Conservation (phyloP, 345 rosid species). For the Eucalyptus regnans region DNA sequence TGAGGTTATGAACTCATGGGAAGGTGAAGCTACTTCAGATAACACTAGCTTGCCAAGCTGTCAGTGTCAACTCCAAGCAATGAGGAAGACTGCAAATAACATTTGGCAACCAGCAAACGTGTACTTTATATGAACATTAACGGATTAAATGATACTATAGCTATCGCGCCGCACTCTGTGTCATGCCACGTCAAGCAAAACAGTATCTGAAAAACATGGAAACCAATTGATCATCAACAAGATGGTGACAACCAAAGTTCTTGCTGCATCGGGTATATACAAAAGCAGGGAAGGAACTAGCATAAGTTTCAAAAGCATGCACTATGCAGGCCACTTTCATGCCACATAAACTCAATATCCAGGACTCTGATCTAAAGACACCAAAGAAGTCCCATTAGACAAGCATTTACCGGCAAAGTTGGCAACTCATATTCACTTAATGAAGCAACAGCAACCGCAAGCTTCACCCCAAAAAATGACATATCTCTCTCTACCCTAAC, state of each 20-base stretch:
- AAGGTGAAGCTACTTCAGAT: neutral
- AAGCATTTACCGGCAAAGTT: too few relatives aligned
- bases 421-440: too few relatives aligned
- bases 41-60: neutral
- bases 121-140: neutral
- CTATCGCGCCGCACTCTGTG: rapidly evolving
- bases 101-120: neutral
- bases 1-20: neutral
- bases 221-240: neutral
- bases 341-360: neutral
- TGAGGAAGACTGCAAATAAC: neutral
- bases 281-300: neutral
- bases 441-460: too few relatives aligned
- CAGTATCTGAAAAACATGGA: neutral
- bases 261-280: neutral
- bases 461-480: too few relatives aligned
- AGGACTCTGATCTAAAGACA: neutral
- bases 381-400: neutral
- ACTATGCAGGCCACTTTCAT: neutral
- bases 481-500: too few relatives aligned
- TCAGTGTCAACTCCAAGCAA: neutral
- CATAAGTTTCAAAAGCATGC: neutral
- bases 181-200: neutral
- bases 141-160: neutral
- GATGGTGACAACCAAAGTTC: neutral